These are phyloP conservation scores for Ganoderma lucidum DNA, from an alignment of 1,284 basidiomycete genomes.

Conservation along the genomic window DNA sequence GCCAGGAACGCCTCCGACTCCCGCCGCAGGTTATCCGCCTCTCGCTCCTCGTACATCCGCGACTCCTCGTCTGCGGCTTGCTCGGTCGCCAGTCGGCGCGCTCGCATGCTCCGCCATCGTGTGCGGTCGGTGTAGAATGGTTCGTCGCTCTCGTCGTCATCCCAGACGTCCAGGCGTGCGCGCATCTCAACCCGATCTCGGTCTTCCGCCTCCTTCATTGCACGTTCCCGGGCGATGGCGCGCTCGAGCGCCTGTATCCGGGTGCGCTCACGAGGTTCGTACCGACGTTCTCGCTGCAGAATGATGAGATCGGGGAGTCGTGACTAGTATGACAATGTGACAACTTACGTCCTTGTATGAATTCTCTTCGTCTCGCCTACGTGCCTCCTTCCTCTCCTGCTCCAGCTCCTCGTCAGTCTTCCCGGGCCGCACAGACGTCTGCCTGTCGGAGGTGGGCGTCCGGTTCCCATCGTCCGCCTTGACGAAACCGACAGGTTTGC, in stretches of 20 bases:
- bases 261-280: slow-evolving; percentile 81
- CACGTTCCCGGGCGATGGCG: slow-evolving; percentile 73
- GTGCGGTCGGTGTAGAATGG: slow-evolving; percentile 86
- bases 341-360: slow-evolving; percentile 83
- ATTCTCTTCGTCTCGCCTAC: slow-evolving; percentile 79
- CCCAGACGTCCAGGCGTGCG: slow-evolving; percentile 81
- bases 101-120: slow-evolving; percentile 79
- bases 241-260: slow-evolving; percentile 81
- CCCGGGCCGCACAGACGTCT: slow-evolving; percentile 45
- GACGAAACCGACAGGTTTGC: slow-evolving; percentile 83
- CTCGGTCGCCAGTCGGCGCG: slow-evolving; percentile 73
- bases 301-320: slow-evolving; percentile 5
- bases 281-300: slow-evolving; percentile 77
- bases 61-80: slow-evolving; percentile 86
- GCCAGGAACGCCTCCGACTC: slow-evolving; percentile 91
- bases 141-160: slow-evolving; percentile 91
- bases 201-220: slow-evolving; percentile 78
- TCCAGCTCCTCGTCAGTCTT: slow-evolving; percentile 91
- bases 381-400: slow-evolving; percentile 74
- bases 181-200: slow-evolving; percentile 77
- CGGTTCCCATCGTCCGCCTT: slow-evolving; percentile 62
- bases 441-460: slow-evolving; percentile 47
- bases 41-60: slow-evolving; percentile 81
- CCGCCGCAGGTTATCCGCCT: slow-evolving; percentile 81
- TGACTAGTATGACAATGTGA: no score